Evolutionary conservation across 2,329 filamentous ascomycete species (phyloP).

Genomic region (Chrysoporthe austroafricana): DNA sequence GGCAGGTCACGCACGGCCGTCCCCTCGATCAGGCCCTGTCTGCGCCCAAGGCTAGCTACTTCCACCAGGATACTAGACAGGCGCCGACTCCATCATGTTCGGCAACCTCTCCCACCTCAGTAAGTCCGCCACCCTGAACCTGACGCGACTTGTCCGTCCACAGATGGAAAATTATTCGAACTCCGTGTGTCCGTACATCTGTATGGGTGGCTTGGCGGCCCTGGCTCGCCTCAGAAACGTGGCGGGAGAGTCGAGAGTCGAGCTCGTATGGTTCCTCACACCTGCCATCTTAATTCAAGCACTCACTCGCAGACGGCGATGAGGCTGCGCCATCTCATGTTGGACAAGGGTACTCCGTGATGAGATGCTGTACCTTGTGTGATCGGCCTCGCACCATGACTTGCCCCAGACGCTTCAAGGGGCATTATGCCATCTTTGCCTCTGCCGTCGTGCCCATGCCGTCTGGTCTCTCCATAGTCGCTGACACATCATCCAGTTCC

Average conservation of each 20-base stretch:
- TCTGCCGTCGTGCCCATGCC: background rate
- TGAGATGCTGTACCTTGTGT: slow-evolving; percentile 23
- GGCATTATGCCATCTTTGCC: slow-evolving; percentile 10
- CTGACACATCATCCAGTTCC: slow-evolving; percentile 24
- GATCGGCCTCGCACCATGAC: slow-evolving; percentile 27
- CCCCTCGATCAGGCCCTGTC: background rate
- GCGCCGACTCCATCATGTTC: slow-evolving; percentile 44
- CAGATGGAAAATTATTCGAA: background rate
- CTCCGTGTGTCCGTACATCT: background rate
- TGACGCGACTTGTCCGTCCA: slow-evolving; percentile 5
- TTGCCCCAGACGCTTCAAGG: slow-evolving; percentile 16
- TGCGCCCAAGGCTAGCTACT: no score
- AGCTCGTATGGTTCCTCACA: background rate
- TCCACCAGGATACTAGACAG: background rate
- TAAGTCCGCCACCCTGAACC: slow-evolving; percentile 37
- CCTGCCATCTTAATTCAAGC: background rate
- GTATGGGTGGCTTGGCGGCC: background rate
- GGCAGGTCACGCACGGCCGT: background rate
- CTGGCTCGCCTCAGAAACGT: background rate
- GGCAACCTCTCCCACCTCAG: slow-evolving; percentile 46
- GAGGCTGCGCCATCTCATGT: background rate
- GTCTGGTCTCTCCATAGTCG: background rate
- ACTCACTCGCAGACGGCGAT: background rate
- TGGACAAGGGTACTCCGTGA: slow-evolving; percentile 10
- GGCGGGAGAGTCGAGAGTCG: background rate